Base-by-base conservation (phyloP, 2,329 filamentous ascomycete genomes). In the Colletotrichum shisoi region DNA sequence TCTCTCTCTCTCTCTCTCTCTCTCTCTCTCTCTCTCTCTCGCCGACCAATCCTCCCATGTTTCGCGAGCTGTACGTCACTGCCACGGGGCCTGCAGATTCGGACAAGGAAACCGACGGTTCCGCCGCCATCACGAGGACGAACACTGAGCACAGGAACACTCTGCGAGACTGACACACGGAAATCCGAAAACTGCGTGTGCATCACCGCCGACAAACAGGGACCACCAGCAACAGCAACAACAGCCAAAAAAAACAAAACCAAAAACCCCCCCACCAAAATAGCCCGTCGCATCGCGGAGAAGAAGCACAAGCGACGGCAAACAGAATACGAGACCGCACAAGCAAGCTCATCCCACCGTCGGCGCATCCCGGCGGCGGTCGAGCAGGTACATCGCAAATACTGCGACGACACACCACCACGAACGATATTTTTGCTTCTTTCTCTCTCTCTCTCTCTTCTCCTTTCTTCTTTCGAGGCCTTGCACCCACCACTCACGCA, bases 1-100 rank as follows among this genome's bases (percentile, higher is more conserved):
- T 11, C 3, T 39, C 19, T 37, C 37, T 21, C 57, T 48, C 57
- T 37, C 37, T 21, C 57, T 48, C 57, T 37, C 37, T 21, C 57
- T 48, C 57, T 37, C 37, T 21, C 57, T 48, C 57, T n/a, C 40
- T 11, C 3, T 39, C 19, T 37, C 37, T 21, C 57, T 48, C 57
- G 8, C 27, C 19, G 44, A 15, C 21, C 44, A 46, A 46, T 45
- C 34, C 51, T 42, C 51, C 51, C 57, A 45, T 42, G 63, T 48
- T 42, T 42, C 54, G 60, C 42, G 61, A 31, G 45, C 53, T 64
- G 31, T 9, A 67, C 64, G 64, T 67, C 64, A 67, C 64, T 48
- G 53, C 27, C 39, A 34, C 53, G 42, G 42, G 53, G 39, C 42
- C 48, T 52, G 54, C 64, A 64, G 46, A 48, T 58, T 9, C 31